Evolutionary conservation across 257 asterid species (phyloP), one percentile per base, ranked within the genome.

Genomic region (Orobanche coerulescens): DNA sequence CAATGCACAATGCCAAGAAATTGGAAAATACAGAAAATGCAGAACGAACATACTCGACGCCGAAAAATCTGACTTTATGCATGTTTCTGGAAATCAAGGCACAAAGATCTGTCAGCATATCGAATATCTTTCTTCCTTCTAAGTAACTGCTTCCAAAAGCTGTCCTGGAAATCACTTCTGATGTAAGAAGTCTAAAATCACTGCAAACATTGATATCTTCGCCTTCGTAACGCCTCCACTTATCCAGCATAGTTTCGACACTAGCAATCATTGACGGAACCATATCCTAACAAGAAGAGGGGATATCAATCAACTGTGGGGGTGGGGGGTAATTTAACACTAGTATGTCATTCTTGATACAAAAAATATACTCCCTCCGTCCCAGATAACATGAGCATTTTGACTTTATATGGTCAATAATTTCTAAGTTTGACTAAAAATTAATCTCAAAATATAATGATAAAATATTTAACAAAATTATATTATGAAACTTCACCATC

Each of bases 61-160:
- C 67, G 10, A 62, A 64, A 59, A 67, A 5, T 50, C 74, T 59
- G 30, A 69, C 64, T 39, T 67, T 70, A 13, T 4, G 14, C 11
- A 18, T 14, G 7, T 58, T 67, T 63, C 50, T 69, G 13, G 57
- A 50, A 15, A 69, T 64, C 13, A 79, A 10, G 63, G 39, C 18
- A 5, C 48, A 28, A 3, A 84, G 62, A 47, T 62, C 58, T 0
- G 58, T 58, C 52, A 82, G 14, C 80, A 79, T 56, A n/a, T 76
- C 77, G 20, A 80, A 80, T 20, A 85, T 79, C 40, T 71, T 62
- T 64, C 56, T 49, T 62, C 90, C 90, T 67, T 85, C 94, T 56
- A 62, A 31, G 62, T 78, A 78, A 65, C 82, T 82, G 67, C 90
- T 80, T 65, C 94, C 94, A 40, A 85, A 78, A 36, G 85, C 85